Evolutionary conservation across 1,284 basidiomycete species (phyloP).

Genomic region (Leccinum proximum): DNA sequence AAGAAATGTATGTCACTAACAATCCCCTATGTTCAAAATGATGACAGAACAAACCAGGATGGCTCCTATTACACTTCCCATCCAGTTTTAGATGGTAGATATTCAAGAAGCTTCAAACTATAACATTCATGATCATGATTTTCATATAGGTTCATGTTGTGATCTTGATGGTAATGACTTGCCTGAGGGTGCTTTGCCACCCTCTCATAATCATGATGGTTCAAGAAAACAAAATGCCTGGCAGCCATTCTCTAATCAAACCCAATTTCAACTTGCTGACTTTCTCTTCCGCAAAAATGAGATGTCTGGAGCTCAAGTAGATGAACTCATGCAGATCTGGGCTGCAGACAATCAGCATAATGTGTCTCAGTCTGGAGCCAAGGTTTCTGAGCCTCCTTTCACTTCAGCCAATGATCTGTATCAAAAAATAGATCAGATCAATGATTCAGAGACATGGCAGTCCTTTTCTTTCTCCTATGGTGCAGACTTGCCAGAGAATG

Average conservation of each 20-base stretch:
- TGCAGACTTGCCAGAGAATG: not conserved
- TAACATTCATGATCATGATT: no score
- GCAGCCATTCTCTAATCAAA: not conserved
- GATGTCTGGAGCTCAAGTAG: not conserved
- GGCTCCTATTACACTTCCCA: not conserved
- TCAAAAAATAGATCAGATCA: not conserved
- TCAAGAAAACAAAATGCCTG: not conserved
- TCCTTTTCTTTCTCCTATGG: not conserved
- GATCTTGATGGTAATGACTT: not conserved
- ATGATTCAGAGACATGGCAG: not conserved
- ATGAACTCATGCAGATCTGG: not conserved
- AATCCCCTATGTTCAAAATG: not conserved
- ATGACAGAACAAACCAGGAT: not conserved
- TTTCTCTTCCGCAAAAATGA: not conserved
- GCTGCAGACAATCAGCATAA: not conserved
- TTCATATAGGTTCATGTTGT: not conserved
- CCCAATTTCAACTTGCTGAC: not conserved
- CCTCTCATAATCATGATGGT: not conserved
- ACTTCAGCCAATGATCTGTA: not conserved
- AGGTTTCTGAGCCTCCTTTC: not conserved
- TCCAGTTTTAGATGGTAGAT: not conserved
- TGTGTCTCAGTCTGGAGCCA: no score
- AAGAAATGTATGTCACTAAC: not conserved
- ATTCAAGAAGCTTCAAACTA: not conserved
- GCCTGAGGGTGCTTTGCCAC: not conserved